A percentile compares a stretch with the other conserved stretches of the same genome.
These are phyloP conservation scores for Tetrapisispora iriomotensis DNA, from an alignment of 805 yeast genomes.

Conservation along the genomic window DNA sequence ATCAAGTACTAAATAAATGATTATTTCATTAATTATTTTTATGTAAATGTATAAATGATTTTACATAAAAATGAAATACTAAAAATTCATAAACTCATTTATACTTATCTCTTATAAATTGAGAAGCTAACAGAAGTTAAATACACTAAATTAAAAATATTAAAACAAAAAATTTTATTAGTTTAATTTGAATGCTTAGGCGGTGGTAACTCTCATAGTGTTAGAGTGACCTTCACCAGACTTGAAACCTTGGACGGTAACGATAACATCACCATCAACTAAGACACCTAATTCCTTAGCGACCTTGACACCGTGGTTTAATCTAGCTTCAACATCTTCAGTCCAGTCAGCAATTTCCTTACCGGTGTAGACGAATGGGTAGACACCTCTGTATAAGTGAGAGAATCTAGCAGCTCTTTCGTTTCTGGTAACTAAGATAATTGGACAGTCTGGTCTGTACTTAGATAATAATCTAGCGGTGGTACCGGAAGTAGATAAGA, in stretches of 20 bases:
- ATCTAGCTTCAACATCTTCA: slow-evolving; percentile 90
- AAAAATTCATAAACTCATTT: slow-evolving; percentile 7
- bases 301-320: slow-evolving; percentile 84
- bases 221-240: slow-evolving; percentile 98
- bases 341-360: slow-evolving; percentile 70
- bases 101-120: slow-evolving; percentile 1
- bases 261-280: slow-evolving; percentile 76
- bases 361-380: slow-evolving; percentile 81
- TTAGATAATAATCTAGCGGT: slow-evolving; percentile 95
- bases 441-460: slow-evolving; percentile 96
- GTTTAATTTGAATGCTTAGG: slow-evolving; percentile 31
- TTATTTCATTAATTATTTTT: not conserved
- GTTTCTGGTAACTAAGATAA: slow-evolving; percentile 96
- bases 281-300: slow-evolving; percentile 82
- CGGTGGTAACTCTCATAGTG: slow-evolving; percentile 87
- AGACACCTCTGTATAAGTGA: slow-evolving; percentile 97
- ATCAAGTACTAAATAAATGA: not conserved
- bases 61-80: not conserved
- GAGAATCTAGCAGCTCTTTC: slow-evolving; percentile 86
- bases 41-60: not conserved
- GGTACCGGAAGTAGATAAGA: slow-evolving; percentile 87
- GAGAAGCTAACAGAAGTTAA: slow-evolving; percentile 3
- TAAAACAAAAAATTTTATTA: slow-evolving; percentile 2
- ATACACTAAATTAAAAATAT: slow-evolving; percentile 1
- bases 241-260: slow-evolving; percentile 97